Percentiles rank a stretch among this genome's conserved stretches.
Conservation (phyloP, 78 protist species). For the Polysphondylium violaceum region DNA sequence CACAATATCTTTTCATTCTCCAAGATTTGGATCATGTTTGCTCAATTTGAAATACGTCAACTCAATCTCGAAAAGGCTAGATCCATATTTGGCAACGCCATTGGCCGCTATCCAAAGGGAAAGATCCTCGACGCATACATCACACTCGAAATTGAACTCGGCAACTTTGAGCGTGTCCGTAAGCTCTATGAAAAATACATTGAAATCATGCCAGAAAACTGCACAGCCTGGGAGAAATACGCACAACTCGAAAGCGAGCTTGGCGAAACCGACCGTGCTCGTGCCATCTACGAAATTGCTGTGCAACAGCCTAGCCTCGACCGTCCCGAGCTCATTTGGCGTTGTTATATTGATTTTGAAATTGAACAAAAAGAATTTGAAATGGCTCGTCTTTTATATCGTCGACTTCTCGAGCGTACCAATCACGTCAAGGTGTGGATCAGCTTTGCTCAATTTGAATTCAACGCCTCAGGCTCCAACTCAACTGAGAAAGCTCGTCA, state of each 20-base stretch:
- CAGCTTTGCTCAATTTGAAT: slow-evolving; percentile 84
- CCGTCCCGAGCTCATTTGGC: slow-evolving; percentile 97
- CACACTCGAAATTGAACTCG: slow-evolving; percentile 90
- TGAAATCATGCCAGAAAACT: slow-evolving; percentile 83
- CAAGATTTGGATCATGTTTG: slow-evolving; percentile 94
- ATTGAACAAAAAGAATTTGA: slow-evolving; percentile 65
- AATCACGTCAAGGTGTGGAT: slow-evolving; percentile 93
- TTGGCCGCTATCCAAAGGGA: slow-evolving; percentile 86
- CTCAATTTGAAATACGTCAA: slow-evolving; percentile 95
- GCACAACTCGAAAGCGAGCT: slow-evolving; percentile 93
- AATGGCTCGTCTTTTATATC: slow-evolving; percentile 85
- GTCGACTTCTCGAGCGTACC: slow-evolving; percentile 87
- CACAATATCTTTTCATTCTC: slow-evolving; percentile 97
- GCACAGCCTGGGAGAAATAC: slow-evolving; percentile 91
- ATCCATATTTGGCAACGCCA: slow-evolving; percentile 79
- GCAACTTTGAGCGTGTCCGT: slow-evolving; percentile 92
- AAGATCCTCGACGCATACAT: slow-evolving; percentile 90
- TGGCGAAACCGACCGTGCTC: slow-evolving; percentile 88
- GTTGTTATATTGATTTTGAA: slow-evolving; percentile 90
- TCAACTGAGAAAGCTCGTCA: neutral
- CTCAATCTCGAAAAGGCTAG: slow-evolving; percentile 78
- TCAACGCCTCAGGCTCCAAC: neutral
- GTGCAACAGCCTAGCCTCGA: slow-evolving; percentile 93
- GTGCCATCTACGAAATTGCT: slow-evolving; percentile 94
- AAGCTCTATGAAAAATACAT: slow-evolving; percentile 91